A percentile compares a stretch with the other conserved stretches of the same genome.
Conservation (phyloP, 2,329 filamentous ascomycete genomes). For the Penicillium sp. region DNA sequence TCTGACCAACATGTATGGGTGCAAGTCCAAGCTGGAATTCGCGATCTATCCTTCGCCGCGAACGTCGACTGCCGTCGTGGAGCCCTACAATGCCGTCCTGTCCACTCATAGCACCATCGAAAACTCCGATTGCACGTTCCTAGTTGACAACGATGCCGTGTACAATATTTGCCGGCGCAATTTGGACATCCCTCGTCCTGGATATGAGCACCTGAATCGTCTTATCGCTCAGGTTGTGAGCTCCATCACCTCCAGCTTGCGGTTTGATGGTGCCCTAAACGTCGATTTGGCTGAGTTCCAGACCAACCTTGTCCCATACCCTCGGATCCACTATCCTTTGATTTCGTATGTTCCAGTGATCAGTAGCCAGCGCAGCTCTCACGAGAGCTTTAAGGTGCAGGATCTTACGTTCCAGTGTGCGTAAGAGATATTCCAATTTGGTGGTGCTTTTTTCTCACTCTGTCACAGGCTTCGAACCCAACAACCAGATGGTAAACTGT, state of each 20-base stretch:
- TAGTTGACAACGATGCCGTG: conserved; percentile 68
- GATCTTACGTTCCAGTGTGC: conserved; percentile 67
- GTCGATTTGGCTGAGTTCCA: conserved; percentile 69
- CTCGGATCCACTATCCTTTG: conserved; percentile 66
- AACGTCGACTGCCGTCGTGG: conserved; percentile 65
- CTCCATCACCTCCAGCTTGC: conserved; percentile 64
- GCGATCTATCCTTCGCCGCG: conserved; percentile 64
- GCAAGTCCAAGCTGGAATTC: conserved; percentile 69
- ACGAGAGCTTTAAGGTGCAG: conserved; percentile 83
- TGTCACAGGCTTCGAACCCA: conserved; percentile 59
- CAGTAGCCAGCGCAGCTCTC: conserved; percentile 70
- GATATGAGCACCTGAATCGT: conserved; percentile 65
- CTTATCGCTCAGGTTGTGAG: conserved; percentile 67
- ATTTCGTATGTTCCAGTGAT: conserved; percentile 66
- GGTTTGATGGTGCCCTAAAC: conserved; percentile 66
- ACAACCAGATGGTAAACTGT: conserved; percentile 70
- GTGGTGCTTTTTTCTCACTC: conserved; percentile 5
- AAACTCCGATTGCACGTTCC: conserved; percentile 66
- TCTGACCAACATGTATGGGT: conserved; percentile 63
- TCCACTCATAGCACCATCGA: conserved; percentile 63
- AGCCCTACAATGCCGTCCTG: conserved; percentile 64
- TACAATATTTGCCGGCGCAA: conserved; percentile 67
- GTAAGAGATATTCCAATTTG: conserved; percentile 5
- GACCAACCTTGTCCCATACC: conserved; percentile 67
- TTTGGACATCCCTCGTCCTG: conserved; percentile 63